Evolutionary conservation across 768 basidiomycete genomes (phyloP), one percentile per base, ranked within the genome.

Genomic region (Trametes meyenii): DNA sequence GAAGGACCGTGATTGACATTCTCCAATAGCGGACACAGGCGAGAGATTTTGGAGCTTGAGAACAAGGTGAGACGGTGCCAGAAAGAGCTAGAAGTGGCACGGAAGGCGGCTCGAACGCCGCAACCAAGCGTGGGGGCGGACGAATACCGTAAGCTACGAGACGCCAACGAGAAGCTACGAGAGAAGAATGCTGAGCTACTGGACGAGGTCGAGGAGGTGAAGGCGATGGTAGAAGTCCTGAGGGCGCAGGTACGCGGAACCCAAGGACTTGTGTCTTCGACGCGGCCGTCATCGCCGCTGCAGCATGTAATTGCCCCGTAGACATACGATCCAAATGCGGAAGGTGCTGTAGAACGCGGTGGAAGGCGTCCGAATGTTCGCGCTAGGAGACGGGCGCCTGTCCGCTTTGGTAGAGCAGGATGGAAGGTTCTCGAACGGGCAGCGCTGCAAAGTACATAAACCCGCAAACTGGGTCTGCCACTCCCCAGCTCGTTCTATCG

Each of bases 191-290:
- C 72, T 2, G 79, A 80, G 23, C 65, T 86, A 59, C 70, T 74
- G 43, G 83, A 85, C 23, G 83, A 85, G 63, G 72, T 83, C 42
- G 84, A 91, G 62, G 89, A 90, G 67, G 72, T 92, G 73, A 80
- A 80, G 59, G 87, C 84, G 23, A 90, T 88, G 80, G 78, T 92
- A 12, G 89, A 92, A 66, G 67, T 85, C 21, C 71, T 91, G 67
- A 88, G 83, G 65, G 81, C 78, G 50, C 83, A 85, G 66, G 73
- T 81, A 50, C 82, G 76, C 55, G 84, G 84, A 10, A 74, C 75
- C 49, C 75, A 70, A 4, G 78, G 77, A 3, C 66, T 80, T 49
- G 70, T 84, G 21, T 79, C 79, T 51, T 81, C 83, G 55, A 78
- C 82, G 4, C 77, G 80, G 54, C 17, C 58, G 48, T 59, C 53